Percentiles rank a stretch among this genome's conserved stretches.
Conservation (phyloP, 2,329 filamentous ascomycete genomes). For the Colletotrichum salicis region DNA sequence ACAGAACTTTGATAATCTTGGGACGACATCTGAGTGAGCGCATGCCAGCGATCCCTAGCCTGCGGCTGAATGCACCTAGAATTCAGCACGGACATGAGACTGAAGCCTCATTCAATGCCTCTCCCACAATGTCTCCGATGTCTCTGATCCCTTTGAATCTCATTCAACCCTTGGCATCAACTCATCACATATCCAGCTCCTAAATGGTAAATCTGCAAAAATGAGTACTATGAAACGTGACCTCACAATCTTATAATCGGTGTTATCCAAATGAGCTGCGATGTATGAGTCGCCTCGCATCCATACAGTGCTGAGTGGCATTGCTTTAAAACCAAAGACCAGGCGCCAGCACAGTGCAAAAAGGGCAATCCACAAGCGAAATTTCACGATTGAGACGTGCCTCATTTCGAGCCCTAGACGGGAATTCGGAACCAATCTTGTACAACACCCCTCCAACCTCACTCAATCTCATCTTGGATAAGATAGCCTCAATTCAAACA, state of each 20-base stretch:
- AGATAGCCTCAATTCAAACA: not conserved
- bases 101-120: slow-evolving; percentile 8
- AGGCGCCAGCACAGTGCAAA: not conserved
- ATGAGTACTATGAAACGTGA: not conserved
- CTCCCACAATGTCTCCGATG: not conserved
- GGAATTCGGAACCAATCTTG: not conserved
- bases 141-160: not conserved
- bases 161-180: not conserved
- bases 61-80: slow-evolving; percentile 28
- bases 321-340: not conserved
- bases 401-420: not conserved
- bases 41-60: slow-evolving; percentile 20
- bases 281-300: not conserved
- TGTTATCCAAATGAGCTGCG: not conserved
- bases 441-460: not conserved
- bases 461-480: not conserved
- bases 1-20: not conserved
- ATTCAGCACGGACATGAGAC: slow-evolving; percentile 11
- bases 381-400: slow-evolving; percentile 6
- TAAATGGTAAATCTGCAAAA: too few species aligned
- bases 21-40: slow-evolving; percentile 21
- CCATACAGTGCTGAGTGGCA: not conserved
- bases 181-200: not conserved
- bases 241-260: not conserved
- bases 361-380: not conserved